phyloP scores from a whole-genome alignment of 1,284 basidiomycete species.

The Boletus holoroseus region DNA sequence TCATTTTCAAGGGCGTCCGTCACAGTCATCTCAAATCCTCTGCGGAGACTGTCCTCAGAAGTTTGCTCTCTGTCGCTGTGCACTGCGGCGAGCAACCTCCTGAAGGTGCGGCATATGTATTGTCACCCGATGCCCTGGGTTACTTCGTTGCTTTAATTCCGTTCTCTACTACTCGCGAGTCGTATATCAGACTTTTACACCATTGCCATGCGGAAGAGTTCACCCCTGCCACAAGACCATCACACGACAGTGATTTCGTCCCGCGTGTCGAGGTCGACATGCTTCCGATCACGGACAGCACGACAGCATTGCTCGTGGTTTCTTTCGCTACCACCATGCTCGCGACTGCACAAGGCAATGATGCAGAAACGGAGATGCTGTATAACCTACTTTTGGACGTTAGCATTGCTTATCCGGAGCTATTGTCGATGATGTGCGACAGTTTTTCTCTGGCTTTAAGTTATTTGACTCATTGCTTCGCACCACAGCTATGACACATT shows the following conservation, averaged over 20 bases:
- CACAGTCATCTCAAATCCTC: constrained; percentile 58
- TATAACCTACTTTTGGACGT: constrained; percentile 75
- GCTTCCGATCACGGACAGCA: constrained; percentile 61
- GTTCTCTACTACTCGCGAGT: constrained; percentile 51
- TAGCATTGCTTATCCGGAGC: constrained; percentile 65
- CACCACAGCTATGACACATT: constrained; percentile 65
- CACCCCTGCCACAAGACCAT: constrained; percentile 35
- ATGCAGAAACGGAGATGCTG: constrained; percentile 75
- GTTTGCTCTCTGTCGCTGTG: constrained; percentile 53
- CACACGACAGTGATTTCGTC: constrained; percentile 47
- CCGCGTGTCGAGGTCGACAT: constrained; percentile 53
- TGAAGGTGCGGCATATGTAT: constrained; percentile 37
- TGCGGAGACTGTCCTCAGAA: constrained; percentile 54
- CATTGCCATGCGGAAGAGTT: constrained; percentile 55
- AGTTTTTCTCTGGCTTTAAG: constrained; percentile 3
- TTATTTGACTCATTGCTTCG: constrained; percentile 10
- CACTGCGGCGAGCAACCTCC: constrained; percentile 40
- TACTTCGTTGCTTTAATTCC: constrained; percentile 81
- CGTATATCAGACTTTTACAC: constrained; percentile 56
- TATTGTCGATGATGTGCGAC: constrained; percentile 69
- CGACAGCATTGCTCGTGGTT: constrained; percentile 65
- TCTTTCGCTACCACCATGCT: constrained; percentile 78
- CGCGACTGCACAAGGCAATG: constrained; percentile 73
- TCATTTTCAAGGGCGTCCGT: constrained; percentile 83
- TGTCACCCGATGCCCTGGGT: constrained; percentile 62